Evolutionary conservation across 768 basidiomycete genomes (phyloP).

Genomic region (Hebeloma cylindrosporum): DNA sequence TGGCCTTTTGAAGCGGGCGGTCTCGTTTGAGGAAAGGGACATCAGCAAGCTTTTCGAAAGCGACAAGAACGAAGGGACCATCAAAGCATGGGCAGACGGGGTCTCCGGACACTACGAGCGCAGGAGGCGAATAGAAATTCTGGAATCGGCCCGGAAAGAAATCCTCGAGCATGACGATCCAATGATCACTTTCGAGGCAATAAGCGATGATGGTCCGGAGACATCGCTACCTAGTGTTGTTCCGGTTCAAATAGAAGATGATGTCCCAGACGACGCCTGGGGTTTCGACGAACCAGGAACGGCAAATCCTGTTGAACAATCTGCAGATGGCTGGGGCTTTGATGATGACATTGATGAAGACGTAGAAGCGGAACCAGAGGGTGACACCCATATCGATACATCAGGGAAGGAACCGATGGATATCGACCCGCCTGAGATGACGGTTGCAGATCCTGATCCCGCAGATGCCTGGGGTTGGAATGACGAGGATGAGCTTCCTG

Average conservation of each 20-base stretch:
- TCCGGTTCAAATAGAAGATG: constrained; percentile 31
- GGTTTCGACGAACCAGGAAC: constrained; percentile 29
- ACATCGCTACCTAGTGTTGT: constrained; percentile 30
- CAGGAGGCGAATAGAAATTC: constrained; percentile 62
- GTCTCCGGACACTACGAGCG: constrained; percentile 78
- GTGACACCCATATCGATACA: constrained; percentile 1
- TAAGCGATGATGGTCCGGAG: constrained; percentile 34
- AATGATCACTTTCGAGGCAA: constrained; percentile 41
- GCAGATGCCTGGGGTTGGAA: constrained; percentile 80
- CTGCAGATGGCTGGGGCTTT: constrained; percentile 32
- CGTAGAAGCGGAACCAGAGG: constrained; percentile 15
- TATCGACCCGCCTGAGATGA: constrained; percentile 7
- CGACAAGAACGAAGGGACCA: constrained; percentile 46
- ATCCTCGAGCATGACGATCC: constrained; percentile 45
- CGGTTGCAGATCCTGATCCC: constrained; percentile 40
- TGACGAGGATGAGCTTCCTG: constrained; percentile 45
- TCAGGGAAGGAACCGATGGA: constrained; percentile 10
- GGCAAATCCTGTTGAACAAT: constrained; percentile 27
- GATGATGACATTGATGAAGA: constrained; percentile 13
- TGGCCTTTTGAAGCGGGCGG: constrained; percentile 52
- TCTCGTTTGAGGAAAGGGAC: constrained; percentile 63
- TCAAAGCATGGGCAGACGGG: constrained; percentile 69
- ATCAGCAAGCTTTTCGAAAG: constrained; percentile 51
- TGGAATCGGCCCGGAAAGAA: constrained; percentile 59
- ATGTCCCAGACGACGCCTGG: constrained; percentile 38